Conservation (phyloP, 106 monocot genomes). For the Apostasia ramifera region DNA sequence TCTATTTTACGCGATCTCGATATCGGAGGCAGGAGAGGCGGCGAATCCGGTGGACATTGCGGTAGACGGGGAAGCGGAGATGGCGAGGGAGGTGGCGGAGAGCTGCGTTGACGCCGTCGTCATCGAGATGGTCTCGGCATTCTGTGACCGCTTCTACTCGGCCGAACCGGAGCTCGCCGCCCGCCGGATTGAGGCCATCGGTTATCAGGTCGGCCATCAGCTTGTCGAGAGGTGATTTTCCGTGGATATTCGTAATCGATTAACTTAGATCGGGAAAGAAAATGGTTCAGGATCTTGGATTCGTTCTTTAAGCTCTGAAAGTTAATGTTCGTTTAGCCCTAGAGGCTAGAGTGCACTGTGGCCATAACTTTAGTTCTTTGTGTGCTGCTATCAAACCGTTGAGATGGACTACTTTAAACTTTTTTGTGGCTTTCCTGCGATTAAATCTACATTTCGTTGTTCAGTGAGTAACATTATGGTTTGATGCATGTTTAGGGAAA, state of each 20-base stretch:
- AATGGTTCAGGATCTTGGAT: no score
- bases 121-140: constrained; percentile 93
- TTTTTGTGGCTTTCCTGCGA: no score
- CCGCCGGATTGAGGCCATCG: constrained; percentile 95
- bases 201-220: constrained; percentile 92
- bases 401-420: no score
- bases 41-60: neutral
- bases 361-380: neutral
- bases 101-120: constrained; percentile 82
- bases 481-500: no score
- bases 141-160: constrained; percentile 60
- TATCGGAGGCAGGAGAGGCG: no score
- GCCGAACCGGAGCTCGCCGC: constrained; percentile 85
- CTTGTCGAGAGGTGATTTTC: constrained; percentile 67
- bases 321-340: neutral
- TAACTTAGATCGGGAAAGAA: neutral
- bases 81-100: constrained; percentile 87
- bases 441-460: no score
- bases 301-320: neutral
- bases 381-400: no score
- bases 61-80: constrained; percentile 7
- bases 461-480: no score
- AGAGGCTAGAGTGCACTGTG: neutral
- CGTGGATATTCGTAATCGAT: neutral
- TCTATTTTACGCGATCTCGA: no score